A percentile compares a stretch with the other conserved stretches of the same genome.
phyloP scores from a whole-genome alignment of 2,329 filamentous ascomycete species.

The Venturiaceae sp. region DNA sequence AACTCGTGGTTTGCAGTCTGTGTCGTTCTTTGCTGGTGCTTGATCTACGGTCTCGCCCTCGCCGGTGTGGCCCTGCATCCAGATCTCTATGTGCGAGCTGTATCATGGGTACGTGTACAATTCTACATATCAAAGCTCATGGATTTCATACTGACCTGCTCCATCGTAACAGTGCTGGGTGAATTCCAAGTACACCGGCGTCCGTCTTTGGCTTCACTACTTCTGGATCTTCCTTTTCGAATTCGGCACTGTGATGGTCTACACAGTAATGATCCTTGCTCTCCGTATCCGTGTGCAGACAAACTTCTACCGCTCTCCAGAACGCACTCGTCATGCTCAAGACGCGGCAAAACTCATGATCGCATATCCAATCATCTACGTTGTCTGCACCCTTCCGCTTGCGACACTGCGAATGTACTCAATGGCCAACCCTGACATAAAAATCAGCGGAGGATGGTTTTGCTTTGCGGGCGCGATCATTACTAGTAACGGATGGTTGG shows the following conservation, averaged over 20 bases:
- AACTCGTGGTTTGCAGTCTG: conserved; percentile 39
- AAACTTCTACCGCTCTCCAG: conserved; percentile 19
- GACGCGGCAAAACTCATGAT: conserved; percentile 49
- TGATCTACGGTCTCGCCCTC: conserved; percentile 48
- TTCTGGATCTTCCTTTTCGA: conserved; percentile 53
- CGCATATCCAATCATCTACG: conserved; percentile 59
- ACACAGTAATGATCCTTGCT: conserved; percentile 32
- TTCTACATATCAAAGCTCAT: neutral
- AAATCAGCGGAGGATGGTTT: conserved; percentile 17
- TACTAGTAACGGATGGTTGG: conserved; percentile 48
- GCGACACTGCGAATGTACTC: conserved; percentile 54
- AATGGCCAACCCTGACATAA: conserved; percentile 41
- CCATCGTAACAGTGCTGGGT: conserved; percentile 49
- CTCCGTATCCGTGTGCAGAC: conserved; percentile 26
- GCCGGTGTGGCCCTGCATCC: conserved; percentile 38
- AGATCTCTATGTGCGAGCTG: conserved; percentile 52
- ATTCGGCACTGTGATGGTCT: conserved; percentile 42
- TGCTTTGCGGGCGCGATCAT: conserved; percentile 43
- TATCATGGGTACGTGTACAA: conserved; percentile 41
- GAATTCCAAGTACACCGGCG: conserved; percentile 40
- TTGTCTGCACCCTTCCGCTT: conserved; percentile 58
- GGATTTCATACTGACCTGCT: conserved; percentile 3
- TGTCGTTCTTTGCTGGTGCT: conserved; percentile 46
- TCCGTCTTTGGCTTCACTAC: conserved; percentile 54
- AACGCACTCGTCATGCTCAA: conserved; percentile 16